Base-by-base conservation (phyloP, 2,329 filamentous ascomycete genomes). In the Dactylellina drechsleri region DNA sequence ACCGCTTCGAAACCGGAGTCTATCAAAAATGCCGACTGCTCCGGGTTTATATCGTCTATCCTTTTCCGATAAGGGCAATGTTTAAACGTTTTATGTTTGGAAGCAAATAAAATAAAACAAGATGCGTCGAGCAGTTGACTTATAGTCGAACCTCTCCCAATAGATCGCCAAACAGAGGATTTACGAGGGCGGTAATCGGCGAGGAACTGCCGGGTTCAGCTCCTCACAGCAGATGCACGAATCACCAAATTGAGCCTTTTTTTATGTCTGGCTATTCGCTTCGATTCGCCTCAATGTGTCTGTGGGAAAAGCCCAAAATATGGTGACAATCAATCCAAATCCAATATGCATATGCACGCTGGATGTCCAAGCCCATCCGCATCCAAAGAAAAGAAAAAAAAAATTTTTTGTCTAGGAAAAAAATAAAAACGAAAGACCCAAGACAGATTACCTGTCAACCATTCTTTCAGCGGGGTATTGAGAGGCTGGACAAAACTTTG, bases 141-240 rank as follows among this genome's bases (percentile, higher is more conserved):
- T 74, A 67, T 74, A 67, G 52, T 52, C 56, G 61, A 67, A 43
- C 53, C 52, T 43, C 53, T 67, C 59, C 58, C 23, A 62, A 28
- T 28, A 54, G 62, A 74, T 67, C 70, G 65, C 53, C 62, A 74
- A 36, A 66, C 52, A 59, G 45, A 36, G 31, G 31, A 40, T 47
- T 61, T 41, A 52, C 47, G 18, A 58, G 67, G 67, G 52, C 62
- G 62, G 70, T 74, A 74, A 67, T 74, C 70, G 70, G 70, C 70
- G 62, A 74, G 61, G 56, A 66, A n/a, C 31, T 4, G 2, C 6
- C 31, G 3, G 56, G 62, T 57, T 67, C 68, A 74, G 68, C 70
- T 66, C 41, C 47, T 74, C 45, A 18, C 41, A 58, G 23, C 59
- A 57, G 56, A 67, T 52, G 56, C 56, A 67, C 28, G 52, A 74